These are phyloP conservation scores for Ogataea ganodermae DNA, from an alignment of 805 yeast species.

Conservation along the genomic window DNA sequence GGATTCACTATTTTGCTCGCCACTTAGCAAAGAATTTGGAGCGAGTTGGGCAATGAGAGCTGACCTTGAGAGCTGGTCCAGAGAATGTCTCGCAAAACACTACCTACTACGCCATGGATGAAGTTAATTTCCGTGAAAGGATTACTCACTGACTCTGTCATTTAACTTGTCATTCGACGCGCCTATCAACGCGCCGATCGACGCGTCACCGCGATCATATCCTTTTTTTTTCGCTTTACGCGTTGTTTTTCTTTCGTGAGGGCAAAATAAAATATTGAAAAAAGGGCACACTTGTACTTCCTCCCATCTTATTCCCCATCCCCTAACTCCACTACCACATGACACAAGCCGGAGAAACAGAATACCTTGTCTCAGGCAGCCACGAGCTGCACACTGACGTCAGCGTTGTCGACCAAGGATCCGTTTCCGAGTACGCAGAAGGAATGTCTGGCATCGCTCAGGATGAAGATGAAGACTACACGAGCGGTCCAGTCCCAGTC, in stretches of 20 bases:
- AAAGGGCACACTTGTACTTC: neutral
- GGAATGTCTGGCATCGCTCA: slow-evolving; percentile 27
- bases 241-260: slow-evolving; percentile 23
- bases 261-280: slow-evolving; percentile 6
- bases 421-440: slow-evolving; percentile 16
- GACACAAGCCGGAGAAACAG: slow-evolving; percentile 20
- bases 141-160: no score
- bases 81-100: no score
- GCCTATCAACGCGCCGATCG: slow-evolving; percentile 4
- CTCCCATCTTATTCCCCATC: neutral
- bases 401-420: slow-evolving; percentile 13
- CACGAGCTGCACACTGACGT: slow-evolving; percentile 12
- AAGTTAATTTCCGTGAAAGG: no score
- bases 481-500: slow-evolving; percentile 55
- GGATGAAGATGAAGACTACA: slow-evolving; percentile 41
- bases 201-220: slow-evolving; percentile 9
- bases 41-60: no score
- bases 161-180: no score
- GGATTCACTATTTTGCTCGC: no score
- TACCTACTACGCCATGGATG: no score
- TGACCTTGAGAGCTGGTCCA: no score
- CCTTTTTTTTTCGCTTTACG: slow-evolving; percentile 13
- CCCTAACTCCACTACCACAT: neutral
- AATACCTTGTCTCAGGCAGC: slow-evolving; percentile 12
- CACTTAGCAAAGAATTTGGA: no score